A percentile compares a stretch with the other conserved stretches of the same genome.
Evolutionary conservation across 257 asterid genomes (phyloP).

Genomic region (Solanum dulcamara): DNA sequence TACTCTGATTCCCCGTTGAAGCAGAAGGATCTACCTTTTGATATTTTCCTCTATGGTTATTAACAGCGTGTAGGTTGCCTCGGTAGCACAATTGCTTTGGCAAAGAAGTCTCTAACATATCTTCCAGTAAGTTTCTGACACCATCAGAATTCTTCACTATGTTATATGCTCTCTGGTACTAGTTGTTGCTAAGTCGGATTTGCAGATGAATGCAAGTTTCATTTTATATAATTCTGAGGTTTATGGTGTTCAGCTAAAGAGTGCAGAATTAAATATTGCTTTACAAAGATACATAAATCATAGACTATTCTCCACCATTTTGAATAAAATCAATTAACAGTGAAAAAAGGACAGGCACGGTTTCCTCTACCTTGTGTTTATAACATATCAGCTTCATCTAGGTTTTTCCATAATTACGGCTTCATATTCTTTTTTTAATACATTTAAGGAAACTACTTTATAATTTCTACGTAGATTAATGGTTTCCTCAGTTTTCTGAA

Average conservation of each 20-base stretch:
- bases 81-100: conserved; percentile 54
- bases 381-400: background rate
- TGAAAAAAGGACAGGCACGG: background rate
- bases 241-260: background rate
- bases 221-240: background rate
- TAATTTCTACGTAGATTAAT: background rate
- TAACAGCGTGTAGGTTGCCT: conserved; percentile 76
- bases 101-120: conserved; percentile 38
- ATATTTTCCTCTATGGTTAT: background rate
- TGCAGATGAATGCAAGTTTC: background rate
- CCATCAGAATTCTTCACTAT: background rate
- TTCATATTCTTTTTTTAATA: background rate
- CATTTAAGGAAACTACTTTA: background rate
- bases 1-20: background rate
- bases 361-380: background rate
- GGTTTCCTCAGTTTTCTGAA: background rate
- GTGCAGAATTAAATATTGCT: background rate
- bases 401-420: background rate
- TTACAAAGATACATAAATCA: background rate
- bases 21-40: background rate
- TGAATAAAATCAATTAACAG: background rate
- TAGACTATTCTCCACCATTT: background rate
- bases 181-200: background rate
- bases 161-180: background rate
- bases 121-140: conserved; percentile 50